Percentiles rank a stretch among this genome's conserved stretches.
phyloP scores from a whole-genome alignment of 257 asterid species.

The Nyctanthes arbortristis region DNA sequence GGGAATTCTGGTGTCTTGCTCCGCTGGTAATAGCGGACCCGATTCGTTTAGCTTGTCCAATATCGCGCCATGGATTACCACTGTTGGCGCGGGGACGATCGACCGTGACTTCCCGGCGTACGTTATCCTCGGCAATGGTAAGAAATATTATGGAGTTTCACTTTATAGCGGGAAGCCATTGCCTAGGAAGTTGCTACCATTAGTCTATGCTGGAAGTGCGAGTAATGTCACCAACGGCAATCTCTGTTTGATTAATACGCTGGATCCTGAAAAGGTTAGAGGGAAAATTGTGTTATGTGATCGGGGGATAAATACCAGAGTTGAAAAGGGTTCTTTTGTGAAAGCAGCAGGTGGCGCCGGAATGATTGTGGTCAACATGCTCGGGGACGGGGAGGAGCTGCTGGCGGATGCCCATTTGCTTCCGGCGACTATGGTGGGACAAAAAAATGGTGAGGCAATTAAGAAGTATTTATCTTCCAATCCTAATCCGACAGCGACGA shows the following conservation, averaged over 20 bases:
- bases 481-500: constrained; percentile 49
- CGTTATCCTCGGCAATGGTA: constrained; percentile 71
- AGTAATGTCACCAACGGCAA: constrained; percentile 62
- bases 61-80: constrained; percentile 89
- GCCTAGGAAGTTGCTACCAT: constrained; percentile 51
- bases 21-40: constrained; percentile 88
- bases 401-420: constrained; percentile 80
- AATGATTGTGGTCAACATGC: constrained; percentile 63
- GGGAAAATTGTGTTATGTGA: too few species aligned
- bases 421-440: constrained; percentile 62
- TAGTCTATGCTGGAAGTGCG: constrained; percentile 75
- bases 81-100: constrained; percentile 72
- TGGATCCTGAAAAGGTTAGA: constrained; percentile 52
- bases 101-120: constrained; percentile 86
- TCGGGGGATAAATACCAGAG: constrained; percentile 67
- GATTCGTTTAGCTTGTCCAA: constrained; percentile 53
- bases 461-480: constrained; percentile 43
- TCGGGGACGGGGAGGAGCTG: constrained; percentile 66
- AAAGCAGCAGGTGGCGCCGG: constrained; percentile 67
- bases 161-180: constrained; percentile 40
- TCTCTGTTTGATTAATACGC: constrained; percentile 63
- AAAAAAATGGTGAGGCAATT: constrained; percentile 42
- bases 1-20: constrained; percentile 83
- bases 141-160: constrained; percentile 67
- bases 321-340: constrained; percentile 65